Evolutionary conservation across 2,329 filamentous ascomycete species (phyloP).

Genomic region (Botrytis medusae): DNA sequence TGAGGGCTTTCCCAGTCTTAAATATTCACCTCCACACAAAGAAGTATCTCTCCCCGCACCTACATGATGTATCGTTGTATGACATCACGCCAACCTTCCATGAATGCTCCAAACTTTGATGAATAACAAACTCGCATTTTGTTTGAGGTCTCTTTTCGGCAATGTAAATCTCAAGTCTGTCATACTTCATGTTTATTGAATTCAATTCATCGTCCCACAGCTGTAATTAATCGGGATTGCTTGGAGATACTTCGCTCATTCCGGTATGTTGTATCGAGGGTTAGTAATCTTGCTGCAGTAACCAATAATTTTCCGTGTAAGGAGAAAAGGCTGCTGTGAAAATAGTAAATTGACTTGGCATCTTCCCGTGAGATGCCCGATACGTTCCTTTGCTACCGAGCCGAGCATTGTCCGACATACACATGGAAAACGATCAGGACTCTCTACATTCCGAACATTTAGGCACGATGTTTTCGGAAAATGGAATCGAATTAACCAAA

Average conservation of each 20-base stretch:
- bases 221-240: not conserved
- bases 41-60: not conserved
- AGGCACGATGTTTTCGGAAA: not conserved
- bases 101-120: not conserved
- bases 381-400: not conserved
- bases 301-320: not conserved
- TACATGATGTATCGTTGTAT: not conserved
- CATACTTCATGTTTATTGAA: not conserved
- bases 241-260: not conserved
- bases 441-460: not conserved
- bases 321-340: not conserved
- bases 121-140: not conserved
- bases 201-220: not conserved
- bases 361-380: not conserved
- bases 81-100: not conserved
- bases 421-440: not conserved
- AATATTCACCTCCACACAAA: not conserved
- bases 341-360: constrained; percentile 1
- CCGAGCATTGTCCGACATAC: not conserved
- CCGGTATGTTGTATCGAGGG: not conserved
- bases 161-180: not conserved
- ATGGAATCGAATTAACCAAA: not conserved
- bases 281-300: constrained; percentile 1
- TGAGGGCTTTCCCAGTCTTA: not conserved
- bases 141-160: not conserved